Conservation (phyloP, 2,329 filamentous ascomycete species). For the Calonectria crousiana region DNA sequence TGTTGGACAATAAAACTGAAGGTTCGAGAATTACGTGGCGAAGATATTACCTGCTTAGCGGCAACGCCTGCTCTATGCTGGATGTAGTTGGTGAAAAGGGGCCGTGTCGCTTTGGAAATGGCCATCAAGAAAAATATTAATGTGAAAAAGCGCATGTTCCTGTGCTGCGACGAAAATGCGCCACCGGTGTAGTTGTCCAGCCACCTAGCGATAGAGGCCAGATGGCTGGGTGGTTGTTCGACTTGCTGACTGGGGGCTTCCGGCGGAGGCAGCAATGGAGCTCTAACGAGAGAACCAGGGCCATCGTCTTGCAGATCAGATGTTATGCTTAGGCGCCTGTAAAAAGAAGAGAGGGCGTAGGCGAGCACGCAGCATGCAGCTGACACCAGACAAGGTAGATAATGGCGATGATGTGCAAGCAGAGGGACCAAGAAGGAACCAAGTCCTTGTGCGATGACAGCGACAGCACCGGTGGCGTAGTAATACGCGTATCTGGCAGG, state of each 20-base stretch:
- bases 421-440: not conserved
- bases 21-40: not conserved
- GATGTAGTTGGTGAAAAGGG: not conserved
- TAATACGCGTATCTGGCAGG: not conserved
- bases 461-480: not conserved
- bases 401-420: not conserved
- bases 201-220: not conserved
- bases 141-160: not conserved
- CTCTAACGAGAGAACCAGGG: not conserved
- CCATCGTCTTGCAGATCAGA: not conserved
- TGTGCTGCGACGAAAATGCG: not conserved
- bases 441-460: not conserved
- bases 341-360: not conserved
- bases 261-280: not conserved
- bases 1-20: not conserved
- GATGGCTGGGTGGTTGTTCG: not conserved
- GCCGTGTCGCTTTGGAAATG: not conserved
- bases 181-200: not conserved
- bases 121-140: not conserved
- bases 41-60: not conserved
- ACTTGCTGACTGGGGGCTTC: not conserved
- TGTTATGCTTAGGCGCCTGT: not conserved
- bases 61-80: not conserved
- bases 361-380: not conserved
- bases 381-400: not conserved